Evolutionary conservation across 257 asterid genomes (phyloP), one percentile per base, ranked within the genome.

Genomic region (Petunia axillaris): DNA sequence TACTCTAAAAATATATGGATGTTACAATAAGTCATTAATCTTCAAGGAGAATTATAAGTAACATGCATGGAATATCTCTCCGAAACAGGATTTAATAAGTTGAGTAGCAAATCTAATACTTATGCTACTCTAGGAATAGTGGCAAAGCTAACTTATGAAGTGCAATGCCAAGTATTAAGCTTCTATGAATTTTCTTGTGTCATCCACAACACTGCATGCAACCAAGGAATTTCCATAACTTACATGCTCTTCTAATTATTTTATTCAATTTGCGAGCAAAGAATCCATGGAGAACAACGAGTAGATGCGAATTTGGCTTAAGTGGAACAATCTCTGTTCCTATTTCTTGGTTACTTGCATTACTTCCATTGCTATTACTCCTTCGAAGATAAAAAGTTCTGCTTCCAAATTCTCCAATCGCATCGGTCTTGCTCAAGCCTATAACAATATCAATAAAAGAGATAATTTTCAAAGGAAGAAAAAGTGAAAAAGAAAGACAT

Each of bases 361-460:
- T 50, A 14, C 7, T 55, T 55, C 60, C 60, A 14, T 15, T 50
- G 41, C 71, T 80, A 71, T 60, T 59, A 71, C 78, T 82, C 82
- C 75, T 89, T 64, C 92, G 86, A 40, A 93, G 98, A 79, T 89
- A 91, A 82, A 92, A 92, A 84, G 85, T 87, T 81, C 98, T 84
- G 87, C 92, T 85, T 15, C 96, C 94, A 53, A 83, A 82, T 57
- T 91, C 91, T 35, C 93, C 97, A n/a, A 93, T 92, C 65, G 86
- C 70, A 54, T 89, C 94, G 1, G 92, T 86, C 74, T 86, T 93
- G 53, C 87, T 85, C 91, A 92, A 84, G 81, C 98, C 98, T 93
- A 63, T 37, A 41, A 50, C 25, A n/a, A 48, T 37, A 41, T 54
- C 15, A n/a, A 48, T 43, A 35, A 66, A 46, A 5, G 13, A 13